Percentiles rank a stretch among this genome's conserved stretches.
Conservation (phyloP, 768 basidiomycete species). For the Lactifluus subvellereus region DNA sequence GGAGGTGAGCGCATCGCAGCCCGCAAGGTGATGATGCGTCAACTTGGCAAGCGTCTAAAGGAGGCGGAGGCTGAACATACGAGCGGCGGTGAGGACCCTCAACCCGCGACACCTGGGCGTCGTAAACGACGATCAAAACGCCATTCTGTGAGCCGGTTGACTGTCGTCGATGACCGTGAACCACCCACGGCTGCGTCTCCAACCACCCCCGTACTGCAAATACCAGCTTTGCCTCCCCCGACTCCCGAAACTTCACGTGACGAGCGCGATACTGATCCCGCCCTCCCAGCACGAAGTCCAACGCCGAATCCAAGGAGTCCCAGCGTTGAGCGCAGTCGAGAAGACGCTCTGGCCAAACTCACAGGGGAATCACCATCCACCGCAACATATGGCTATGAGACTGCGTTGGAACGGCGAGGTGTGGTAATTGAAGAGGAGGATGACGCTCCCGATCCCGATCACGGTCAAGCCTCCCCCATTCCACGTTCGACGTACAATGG, state of each 20-base stretch:
- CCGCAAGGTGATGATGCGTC: conserved; percentile 58
- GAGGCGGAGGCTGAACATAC: conserved; percentile 60
- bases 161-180: conserved; percentile 32
- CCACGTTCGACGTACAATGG: conserved; percentile 37
- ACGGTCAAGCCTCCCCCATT: conserved; percentile 33
- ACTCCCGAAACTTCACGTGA: conserved; percentile 19
- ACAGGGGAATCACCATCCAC: conserved; percentile 12
- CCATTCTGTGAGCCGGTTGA: conserved; percentile 20
- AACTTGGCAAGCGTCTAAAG: conserved; percentile 51
- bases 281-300: conserved; percentile 13
- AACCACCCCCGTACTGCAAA: conserved; percentile 22
- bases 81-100: conserved; percentile 52
- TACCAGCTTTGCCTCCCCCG: conserved; percentile 14
- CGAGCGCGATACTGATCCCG: not conserved
- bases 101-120: conserved; percentile 14
- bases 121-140: conserved; percentile 23
- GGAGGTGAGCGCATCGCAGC: conserved; percentile 75
- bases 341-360: conserved; percentile 22
- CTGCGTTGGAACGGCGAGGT: conserved; percentile 21
- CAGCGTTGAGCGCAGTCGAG: conserved; percentile 24
- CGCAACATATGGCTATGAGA: conserved; percentile 18
- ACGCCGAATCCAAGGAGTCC: conserved; percentile 21
- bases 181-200: conserved; percentile 26
- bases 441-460: conserved; percentile 23
- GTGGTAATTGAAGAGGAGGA: conserved; percentile 24